phyloP scores from a whole-genome alignment of 495 filamentous ascomycete genomes.

The Aspergillus kassunensis region DNA sequence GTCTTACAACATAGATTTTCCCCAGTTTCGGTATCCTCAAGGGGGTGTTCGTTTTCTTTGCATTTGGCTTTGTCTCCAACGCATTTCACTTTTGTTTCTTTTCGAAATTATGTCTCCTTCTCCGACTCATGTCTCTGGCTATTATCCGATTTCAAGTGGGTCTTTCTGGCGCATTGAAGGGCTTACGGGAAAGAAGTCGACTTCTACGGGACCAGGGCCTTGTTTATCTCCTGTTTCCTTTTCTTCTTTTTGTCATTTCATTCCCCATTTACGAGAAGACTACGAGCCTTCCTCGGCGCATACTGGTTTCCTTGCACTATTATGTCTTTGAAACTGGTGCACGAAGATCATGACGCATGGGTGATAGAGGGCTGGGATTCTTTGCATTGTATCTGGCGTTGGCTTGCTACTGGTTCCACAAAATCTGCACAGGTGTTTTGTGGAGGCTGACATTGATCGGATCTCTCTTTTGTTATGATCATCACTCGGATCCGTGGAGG shows the following conservation, averaged over 20 bases:
- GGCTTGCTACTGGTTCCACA: constrained; percentile 45
- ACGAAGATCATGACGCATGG: constrained; percentile 19
- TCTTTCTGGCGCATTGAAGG: not conserved
- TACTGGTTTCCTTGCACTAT: constrained; percentile 22
- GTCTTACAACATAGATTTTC: constrained; percentile 44
- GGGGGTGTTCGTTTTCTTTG: constrained; percentile 39
- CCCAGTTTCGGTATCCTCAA: constrained; percentile 50
- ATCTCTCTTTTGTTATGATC: constrained; percentile 32
- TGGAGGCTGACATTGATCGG: constrained; percentile 34
- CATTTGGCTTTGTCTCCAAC: constrained; percentile 24
- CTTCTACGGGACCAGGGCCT: constrained; percentile 3
- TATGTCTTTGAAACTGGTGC: constrained; percentile 20
- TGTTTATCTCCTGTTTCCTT: not conserved
- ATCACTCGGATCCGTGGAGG: constrained; percentile 43
- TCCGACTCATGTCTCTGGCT: constrained; percentile 22
- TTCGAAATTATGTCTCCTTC: constrained; percentile 30
- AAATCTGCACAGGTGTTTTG: constrained; percentile 34
- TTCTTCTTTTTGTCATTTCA: constrained; percentile 4
- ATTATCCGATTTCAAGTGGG: constrained; percentile 5
- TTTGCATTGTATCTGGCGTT: constrained; percentile 52
- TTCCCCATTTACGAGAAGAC: not conserved
- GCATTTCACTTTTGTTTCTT: constrained; percentile 26
- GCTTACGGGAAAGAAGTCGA: constrained; percentile 6
- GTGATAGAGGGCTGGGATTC: constrained; percentile 33
- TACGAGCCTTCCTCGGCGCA: constrained; percentile 22